Conservation (phyloP, 106 monocot species). For the Dioscorea dumetorum region DNA sequence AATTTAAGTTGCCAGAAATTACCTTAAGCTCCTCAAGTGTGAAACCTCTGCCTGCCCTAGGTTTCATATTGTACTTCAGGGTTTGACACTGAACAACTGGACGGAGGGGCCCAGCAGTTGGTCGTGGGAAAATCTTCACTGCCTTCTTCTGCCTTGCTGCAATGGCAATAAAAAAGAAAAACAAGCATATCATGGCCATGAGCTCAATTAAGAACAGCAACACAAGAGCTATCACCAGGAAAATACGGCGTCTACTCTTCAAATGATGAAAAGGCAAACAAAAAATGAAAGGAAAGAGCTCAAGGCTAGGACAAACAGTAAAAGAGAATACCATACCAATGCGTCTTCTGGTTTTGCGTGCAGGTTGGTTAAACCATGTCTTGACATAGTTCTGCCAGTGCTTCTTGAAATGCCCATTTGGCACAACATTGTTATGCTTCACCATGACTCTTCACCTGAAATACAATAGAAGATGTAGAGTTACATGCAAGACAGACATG, state of each 20-base stretch:
- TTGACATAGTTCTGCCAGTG: slow-evolving; percentile 68
- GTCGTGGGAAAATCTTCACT: slow-evolving; percentile 55
- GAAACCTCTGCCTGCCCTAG: slow-evolving; percentile 56
- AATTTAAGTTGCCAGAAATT: background rate
- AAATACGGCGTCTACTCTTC: too few species aligned
- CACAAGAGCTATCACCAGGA: too few species aligned
- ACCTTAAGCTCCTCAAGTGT: slow-evolving; percentile 62
- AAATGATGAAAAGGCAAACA: background rate
- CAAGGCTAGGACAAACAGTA: background rate
- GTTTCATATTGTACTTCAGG: slow-evolving; percentile 58
- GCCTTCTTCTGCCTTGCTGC: slow-evolving; percentile 64
- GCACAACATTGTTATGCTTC: slow-evolving; percentile 59
- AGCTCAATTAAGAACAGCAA: too few species aligned
- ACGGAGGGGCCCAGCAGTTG: slow-evolving; percentile 61
- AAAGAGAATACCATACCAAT: slow-evolving; percentile 14
- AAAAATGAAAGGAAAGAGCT: too few species aligned
- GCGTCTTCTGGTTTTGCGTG: slow-evolving; percentile 41
- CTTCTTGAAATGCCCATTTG: slow-evolving; percentile 59
- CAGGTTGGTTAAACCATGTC: slow-evolving; percentile 67
- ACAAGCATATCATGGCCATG: too few species aligned
- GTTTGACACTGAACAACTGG: slow-evolving; percentile 56
- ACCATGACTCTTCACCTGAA: slow-evolving; percentile 26
- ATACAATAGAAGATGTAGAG: too few species aligned
- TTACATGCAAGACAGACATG: too few species aligned
- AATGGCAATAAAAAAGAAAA: background rate